Percentiles rank a stretch among this genome's conserved stretches.
phyloP scores from a whole-genome alignment of 2,329 filamentous ascomycete species.

The Aspergillus texensis region DNA sequence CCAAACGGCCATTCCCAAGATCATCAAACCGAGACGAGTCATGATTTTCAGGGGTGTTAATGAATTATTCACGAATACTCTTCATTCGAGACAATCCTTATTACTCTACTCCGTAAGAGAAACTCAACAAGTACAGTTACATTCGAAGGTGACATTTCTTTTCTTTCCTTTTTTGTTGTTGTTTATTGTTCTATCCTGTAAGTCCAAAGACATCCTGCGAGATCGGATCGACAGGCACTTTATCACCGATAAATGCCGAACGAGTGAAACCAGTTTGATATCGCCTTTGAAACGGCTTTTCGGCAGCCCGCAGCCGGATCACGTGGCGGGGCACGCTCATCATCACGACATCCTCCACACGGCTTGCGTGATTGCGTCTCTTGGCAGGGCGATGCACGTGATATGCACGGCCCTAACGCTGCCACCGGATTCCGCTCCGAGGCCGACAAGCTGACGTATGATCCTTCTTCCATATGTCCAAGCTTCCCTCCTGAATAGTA shows the following conservation, averaged over 20 bases:
- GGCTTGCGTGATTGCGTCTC: constrained; percentile 29
- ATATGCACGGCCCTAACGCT: constrained; percentile 16
- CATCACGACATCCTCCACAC: constrained; percentile 29
- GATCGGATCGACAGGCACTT: neutral
- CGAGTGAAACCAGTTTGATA: neutral
- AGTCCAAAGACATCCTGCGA: neutral
- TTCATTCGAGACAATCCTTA: neutral
- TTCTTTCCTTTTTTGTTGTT: neutral
- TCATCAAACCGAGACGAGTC: constrained; percentile 13
- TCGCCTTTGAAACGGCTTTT: neutral
- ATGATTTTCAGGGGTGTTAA: constrained; percentile 28
- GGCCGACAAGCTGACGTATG: neutral
- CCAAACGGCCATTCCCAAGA: neutral
- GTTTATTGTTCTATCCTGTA: too few species aligned
- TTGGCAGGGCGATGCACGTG: constrained; percentile 15
- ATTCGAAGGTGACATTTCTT: neutral
- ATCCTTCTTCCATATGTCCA: neutral
- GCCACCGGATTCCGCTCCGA: neutral
- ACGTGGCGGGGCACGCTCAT: neutral
- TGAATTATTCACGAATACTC: neutral
- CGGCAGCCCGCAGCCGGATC: neutral
- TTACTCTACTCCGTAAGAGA: too few species aligned
- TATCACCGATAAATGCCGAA: neutral
- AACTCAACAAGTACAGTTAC: neutral
- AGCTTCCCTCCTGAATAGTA: neutral